Conservation (phyloP, 352 stramenopile species). For the Phytopythium sindhum region DNA sequence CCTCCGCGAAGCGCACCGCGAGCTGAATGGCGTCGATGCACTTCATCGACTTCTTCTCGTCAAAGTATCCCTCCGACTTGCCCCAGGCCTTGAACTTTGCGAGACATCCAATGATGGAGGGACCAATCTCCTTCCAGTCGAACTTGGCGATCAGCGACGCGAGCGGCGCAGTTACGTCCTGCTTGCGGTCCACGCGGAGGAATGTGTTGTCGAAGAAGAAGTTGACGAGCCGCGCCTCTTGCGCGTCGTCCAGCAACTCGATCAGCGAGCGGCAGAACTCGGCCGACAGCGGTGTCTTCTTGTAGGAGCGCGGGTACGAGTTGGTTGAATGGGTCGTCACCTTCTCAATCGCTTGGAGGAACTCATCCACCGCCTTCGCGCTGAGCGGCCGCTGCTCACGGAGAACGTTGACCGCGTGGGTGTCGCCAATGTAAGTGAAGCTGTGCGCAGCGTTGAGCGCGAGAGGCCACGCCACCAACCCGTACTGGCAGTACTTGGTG, state of each 20-base stretch:
- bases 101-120: conserved; percentile 2
- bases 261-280: conserved; percentile 9
- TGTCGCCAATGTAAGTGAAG: conserved; percentile 9
- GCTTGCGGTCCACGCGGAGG: conserved; percentile 7
- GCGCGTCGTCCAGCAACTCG: conserved; percentile 9
- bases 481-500: conserved; percentile 16
- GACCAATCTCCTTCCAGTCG: conserved; percentile 10
- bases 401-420: conserved; percentile 5
- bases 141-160: conserved; percentile 10
- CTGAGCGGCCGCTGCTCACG: conserved; percentile 3
- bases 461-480: conserved; percentile 11
- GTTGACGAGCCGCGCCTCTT: conserved; percentile 8
- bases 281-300: not conserved
- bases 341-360: conserved; percentile 9
- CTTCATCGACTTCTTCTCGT: not conserved
- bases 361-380: not conserved
- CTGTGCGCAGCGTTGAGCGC: conserved; percentile 1
- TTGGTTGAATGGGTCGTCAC: conserved; percentile 1
- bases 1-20: not conserved
- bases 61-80: not conserved
- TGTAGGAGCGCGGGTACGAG: not conserved
- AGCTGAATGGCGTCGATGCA: conserved; percentile 5
- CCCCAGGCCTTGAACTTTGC: conserved; percentile 7
- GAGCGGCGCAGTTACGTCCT: not conserved
- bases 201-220: conserved; percentile 16